Evolutionary conservation across 2,329 filamentous ascomycete genomes (phyloP), one percentile per base, ranked within the genome.

Genomic region (Fusarium foetens): DNA sequence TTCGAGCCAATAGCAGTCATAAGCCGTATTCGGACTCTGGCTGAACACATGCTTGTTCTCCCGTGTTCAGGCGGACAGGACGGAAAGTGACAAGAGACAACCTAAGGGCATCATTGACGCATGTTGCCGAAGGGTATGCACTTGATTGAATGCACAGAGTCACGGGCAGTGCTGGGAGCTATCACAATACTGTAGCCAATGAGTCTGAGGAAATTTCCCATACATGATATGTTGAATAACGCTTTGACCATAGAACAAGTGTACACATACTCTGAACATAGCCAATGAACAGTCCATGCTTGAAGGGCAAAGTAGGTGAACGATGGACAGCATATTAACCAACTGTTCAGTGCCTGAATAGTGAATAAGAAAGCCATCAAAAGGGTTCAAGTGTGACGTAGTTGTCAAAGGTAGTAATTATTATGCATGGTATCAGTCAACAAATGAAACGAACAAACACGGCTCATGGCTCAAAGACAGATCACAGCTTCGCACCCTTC

Each of bases 401-500:
- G 31, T 27, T 29, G 19, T 53, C 23, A 19, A 35, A 45, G 23
- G 13, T 14, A 23, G 31, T 42, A 42, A 41, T 25, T 51, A 62
- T 53, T 45, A 58, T 38, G 9, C 54, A 48, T 68, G 65, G 58
- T 69, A 69, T 58, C 51, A 42, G 58, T 31, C 19, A 38, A 39
- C 31, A 64, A 43, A 69, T 10, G 49, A 35, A 43, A 69, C 16
- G 29, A 39, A 38, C 12, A 10, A 29, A 39, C 36, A 33, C 38
- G n/a, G 42, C 8, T n/a, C 23, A 41, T 17, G 38, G 39, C 33
- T n/a, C 21, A 49, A 33, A 29, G n/a, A 23, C 21, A 42, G 12
- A 21, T 72, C 72, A 83, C 55, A 83, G 64, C 78, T 83, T 82
- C 12, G 79, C 72, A 36, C 69, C 68, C 57, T 78, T 78, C 43